These are phyloP conservation scores for Saccharomycopsis selenospora DNA, from an alignment of 805 yeast genomes.

Conservation along the genomic window DNA sequence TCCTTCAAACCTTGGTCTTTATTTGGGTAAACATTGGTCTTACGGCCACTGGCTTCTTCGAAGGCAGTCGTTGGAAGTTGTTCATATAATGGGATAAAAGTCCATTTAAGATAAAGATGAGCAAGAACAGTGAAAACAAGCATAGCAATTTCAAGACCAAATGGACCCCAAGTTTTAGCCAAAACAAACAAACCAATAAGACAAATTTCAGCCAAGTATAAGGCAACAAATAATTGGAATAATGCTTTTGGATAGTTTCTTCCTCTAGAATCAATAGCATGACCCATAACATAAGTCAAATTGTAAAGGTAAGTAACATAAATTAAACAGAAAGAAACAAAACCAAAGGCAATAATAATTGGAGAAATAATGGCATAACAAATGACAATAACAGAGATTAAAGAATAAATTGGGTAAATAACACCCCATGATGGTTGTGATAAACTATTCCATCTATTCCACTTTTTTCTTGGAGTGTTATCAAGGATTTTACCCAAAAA, in stretches of 20 bases:
- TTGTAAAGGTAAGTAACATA: slow-evolving; percentile 59
- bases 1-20: slow-evolving; percentile 60
- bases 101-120: slow-evolving; percentile 53
- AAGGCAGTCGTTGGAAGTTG: slow-evolving; percentile 60
- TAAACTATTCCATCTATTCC: slow-evolving; percentile 66
- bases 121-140: slow-evolving; percentile 49
- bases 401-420: slow-evolving; percentile 68
- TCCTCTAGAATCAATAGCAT: slow-evolving; percentile 59
- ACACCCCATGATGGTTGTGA: slow-evolving; percentile 75
- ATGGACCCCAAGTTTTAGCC: slow-evolving; percentile 73
- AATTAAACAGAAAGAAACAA: slow-evolving; percentile 47
- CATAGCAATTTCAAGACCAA: slow-evolving; percentile 59
- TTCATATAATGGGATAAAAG: slow-evolving; percentile 57
- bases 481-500: slow-evolving; percentile 67
- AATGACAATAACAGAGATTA: slow-evolving; percentile 64
- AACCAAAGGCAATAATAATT: slow-evolving; percentile 58
- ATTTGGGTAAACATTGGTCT: slow-evolving; percentile 45
- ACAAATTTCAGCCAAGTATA: slow-evolving; percentile 66
- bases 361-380: slow-evolving; percentile 78
- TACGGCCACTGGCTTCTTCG: slow-evolving; percentile 32
- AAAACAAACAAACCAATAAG: slow-evolving; percentile 65
- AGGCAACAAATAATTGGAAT: slow-evolving; percentile 63
- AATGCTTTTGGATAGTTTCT: slow-evolving; percentile 66
- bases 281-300: slow-evolving; percentile 54
- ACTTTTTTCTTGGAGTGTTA: slow-evolving; percentile 85